Evolutionary conservation across 768 basidiomycete species (phyloP), one percentile per base, ranked within the genome.

Genomic region (Kwoniella botswanensis): DNA sequence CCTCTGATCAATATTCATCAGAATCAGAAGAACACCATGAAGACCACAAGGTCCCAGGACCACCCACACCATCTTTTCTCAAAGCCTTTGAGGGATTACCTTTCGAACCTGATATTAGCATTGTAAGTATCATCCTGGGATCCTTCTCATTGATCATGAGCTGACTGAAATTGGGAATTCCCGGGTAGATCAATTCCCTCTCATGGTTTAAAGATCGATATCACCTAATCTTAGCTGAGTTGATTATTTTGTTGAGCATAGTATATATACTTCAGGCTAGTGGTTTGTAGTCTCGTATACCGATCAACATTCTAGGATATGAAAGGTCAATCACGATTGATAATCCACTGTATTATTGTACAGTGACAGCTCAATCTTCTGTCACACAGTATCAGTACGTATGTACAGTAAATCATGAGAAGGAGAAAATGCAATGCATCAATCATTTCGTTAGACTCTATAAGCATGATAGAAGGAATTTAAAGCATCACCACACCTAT

Each of bases 401-500:
- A 50, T 26, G 2, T 42, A 26, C 26, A 26, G 62, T 42, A 21
- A 2, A 44, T 68, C 10, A 22, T 12, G 12, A 13, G 2, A 22
- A 66, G 26, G 4, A 41, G 24, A 11, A 17, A 24, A 65, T 59
- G 56, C 22, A 67, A n/a, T 24, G 54, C 35, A 35, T 35, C 35
- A 52, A 46, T 10, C 41, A 11, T 26, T 18, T 22, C 43, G 46
- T 52, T 18, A 64, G 10, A 22, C 13, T 10, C 26, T 17, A 64
- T n/a, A 17, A 24, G 41, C 29, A 41, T 29, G 43, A 42, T 85
- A 35, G 35, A 35, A 9, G 35, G 5, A 4, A 35, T 35, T 6
- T 86, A 97, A 43, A 98, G 87, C 96, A 98, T 98, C 50, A 98
- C 94, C 18, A 98, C 90, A 0, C 85, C 86, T 18, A 86, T 76